phyloP scores from a whole-genome alignment of 208 protist genomes.

The Trypanosoma theileri region DNA sequence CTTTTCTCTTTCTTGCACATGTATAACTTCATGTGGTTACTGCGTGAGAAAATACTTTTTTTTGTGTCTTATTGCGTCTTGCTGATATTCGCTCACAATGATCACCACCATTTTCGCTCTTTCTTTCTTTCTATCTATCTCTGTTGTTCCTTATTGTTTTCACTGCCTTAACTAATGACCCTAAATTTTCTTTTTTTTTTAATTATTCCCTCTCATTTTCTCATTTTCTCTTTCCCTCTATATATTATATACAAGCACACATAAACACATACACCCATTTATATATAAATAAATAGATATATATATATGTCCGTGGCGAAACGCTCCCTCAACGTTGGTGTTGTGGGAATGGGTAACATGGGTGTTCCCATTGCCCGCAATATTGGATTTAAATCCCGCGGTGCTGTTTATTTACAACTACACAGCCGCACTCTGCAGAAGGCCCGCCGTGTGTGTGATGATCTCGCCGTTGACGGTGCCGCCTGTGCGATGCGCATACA shows the following conservation, averaged over 20 bases:
- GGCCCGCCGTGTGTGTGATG: constrained; percentile 64
- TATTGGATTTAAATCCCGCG: constrained; percentile 86
- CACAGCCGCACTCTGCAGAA: constrained; percentile 74
- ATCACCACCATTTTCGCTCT: too few relatives aligned
- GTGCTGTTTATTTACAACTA: constrained; percentile 84
- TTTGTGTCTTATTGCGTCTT: too few relatives aligned
- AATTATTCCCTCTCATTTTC: neutral
- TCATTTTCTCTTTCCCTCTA: constrained; percentile 4
- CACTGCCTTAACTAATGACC: too few relatives aligned
- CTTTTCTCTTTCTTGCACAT: too few relatives aligned
- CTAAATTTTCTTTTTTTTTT: neutral
- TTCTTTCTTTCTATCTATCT: too few relatives aligned
- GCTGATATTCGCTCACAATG: too few relatives aligned
- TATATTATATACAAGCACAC: neutral
- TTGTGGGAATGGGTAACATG: constrained; percentile 87
- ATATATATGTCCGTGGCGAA: constrained; percentile 52
- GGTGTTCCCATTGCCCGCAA: constrained; percentile 83
- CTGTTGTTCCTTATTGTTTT: too few relatives aligned
- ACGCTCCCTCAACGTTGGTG: constrained; percentile 85
- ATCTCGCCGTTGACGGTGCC: constrained; percentile 78
- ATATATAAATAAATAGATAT: constrained; percentile 1
- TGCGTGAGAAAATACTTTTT: too few relatives aligned
- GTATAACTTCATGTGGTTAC: too few relatives aligned
- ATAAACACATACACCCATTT: neutral
- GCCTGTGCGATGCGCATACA: constrained; percentile 87